Evolutionary conservation across 2,329 filamentous ascomycete genomes (phyloP).

Genomic region (Diatrype stigma): DNA sequence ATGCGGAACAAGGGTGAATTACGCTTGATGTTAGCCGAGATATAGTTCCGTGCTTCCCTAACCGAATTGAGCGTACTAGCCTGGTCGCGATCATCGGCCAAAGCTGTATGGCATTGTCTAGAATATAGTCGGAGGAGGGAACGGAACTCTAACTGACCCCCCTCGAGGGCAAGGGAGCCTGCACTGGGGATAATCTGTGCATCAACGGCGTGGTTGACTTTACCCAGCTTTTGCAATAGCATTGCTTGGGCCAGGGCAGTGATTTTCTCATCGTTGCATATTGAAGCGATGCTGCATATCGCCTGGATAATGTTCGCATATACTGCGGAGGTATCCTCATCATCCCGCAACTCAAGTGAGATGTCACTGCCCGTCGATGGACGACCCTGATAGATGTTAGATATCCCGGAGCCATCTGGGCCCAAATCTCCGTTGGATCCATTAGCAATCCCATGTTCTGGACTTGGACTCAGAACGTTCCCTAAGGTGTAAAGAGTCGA

Average conservation of each 20-base stretch:
- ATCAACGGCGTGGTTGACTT: constrained; percentile 76
- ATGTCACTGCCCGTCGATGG: constrained; percentile 71
- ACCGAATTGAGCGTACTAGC: constrained; percentile 59
- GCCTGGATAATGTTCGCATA: constrained; percentile 92
- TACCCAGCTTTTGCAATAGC: constrained; percentile 91
- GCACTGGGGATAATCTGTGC: constrained; percentile 80
- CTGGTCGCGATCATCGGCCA: constrained; percentile 61
- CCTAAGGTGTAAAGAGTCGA: constrained; percentile 95
- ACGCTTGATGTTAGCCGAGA: constrained; percentile 65
- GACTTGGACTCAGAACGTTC: constrained; percentile 80
- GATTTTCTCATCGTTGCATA: constrained; percentile 84
- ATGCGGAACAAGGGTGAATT: constrained; percentile 75
- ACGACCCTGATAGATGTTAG: constrained; percentile 47
- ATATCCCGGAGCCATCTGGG: constrained; percentile 32
- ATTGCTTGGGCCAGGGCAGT: constrained; percentile 90
- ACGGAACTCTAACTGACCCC: constrained; percentile 77
- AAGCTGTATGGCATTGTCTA: constrained; percentile 68
- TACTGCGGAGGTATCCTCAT: constrained; percentile 73
- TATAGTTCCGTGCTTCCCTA: constrained; percentile 71
- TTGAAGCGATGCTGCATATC: constrained; percentile 82
- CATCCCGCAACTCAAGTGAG: constrained; percentile 68
- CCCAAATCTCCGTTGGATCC: constrained; percentile 42
- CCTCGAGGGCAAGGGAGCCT: constrained; percentile 70
- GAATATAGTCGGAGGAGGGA: constrained; percentile 81
- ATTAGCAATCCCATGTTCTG: constrained; percentile 51